Evolutionary conservation across 164 flowering plant species (phyloP).

Genomic region (Cinnamomum micranthum): DNA sequence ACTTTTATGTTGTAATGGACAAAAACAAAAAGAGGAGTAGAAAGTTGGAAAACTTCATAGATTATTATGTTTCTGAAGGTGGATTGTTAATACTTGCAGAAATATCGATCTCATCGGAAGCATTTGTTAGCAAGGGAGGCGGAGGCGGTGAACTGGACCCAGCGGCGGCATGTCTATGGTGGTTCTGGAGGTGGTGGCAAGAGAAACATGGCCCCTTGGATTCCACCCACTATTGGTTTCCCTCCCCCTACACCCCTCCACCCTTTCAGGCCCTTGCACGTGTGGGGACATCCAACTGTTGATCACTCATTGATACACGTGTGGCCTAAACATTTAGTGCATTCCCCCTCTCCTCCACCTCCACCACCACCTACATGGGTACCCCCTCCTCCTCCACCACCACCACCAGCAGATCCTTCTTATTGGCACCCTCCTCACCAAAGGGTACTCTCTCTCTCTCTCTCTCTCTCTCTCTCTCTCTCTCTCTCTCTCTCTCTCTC

Average conservation of each 20-base stretch:
- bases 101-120: slow-evolving; percentile 89
- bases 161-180: slow-evolving; percentile 62
- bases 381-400: slow-evolving; percentile 1
- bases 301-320: slow-evolving; percentile 54
- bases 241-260: slow-evolving; percentile 51
- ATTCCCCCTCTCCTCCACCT: slow-evolving; percentile 28
- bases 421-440: slow-evolving; percentile 61
- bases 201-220: slow-evolving; percentile 53
- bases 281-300: slow-evolving; percentile 92
- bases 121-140: slow-evolving; percentile 88
- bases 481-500: slow-evolving; percentile 5
- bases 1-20: too few relatives aligned
- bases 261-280: slow-evolving; percentile 72
- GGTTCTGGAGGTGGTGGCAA: slow-evolving; percentile 31
- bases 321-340: slow-evolving; percentile 72
- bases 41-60: too few relatives aligned
- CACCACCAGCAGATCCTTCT: slow-evolving; percentile 36
- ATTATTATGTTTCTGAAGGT: not conserved
- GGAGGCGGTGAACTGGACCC: slow-evolving; percentile 90
- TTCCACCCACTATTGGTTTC: slow-evolving; percentile 61
- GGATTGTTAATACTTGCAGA: slow-evolving; percentile 38
- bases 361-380: slow-evolving; percentile 1
- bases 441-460: slow-evolving; percentile 12
- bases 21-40: too few relatives aligned
- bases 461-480: not conserved